Conservation (phyloP, 495 filamentous ascomycete species). For the Penicillium turbatum region DNA sequence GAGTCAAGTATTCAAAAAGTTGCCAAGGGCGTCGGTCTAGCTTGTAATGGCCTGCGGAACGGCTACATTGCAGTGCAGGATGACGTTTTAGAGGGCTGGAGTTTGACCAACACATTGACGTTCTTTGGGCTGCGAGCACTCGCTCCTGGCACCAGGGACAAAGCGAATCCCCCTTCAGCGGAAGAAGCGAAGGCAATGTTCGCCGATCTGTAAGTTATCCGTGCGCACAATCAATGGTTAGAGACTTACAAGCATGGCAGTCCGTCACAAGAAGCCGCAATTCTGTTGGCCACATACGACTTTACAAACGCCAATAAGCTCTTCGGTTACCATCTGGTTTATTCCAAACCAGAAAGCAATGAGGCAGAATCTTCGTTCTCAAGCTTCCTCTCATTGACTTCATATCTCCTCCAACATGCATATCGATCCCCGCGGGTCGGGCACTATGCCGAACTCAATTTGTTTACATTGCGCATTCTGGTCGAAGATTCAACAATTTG, state of each 20-base stretch:
- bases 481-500: constrained; percentile 82
- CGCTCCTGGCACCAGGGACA: constrained; percentile 58
- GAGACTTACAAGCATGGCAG: constrained; percentile 43
- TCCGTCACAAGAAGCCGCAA: constrained; percentile 70
- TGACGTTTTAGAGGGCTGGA: constrained; percentile 90
- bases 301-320: constrained; percentile 93
- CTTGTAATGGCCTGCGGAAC: constrained; percentile 60
- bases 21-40: constrained; percentile 64
- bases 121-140: constrained; percentile 83
- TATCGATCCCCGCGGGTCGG: constrained; percentile 74
- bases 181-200: constrained; percentile 81
- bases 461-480: constrained; percentile 79
- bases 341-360: constrained; percentile 55
- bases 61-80: constrained; percentile 88
- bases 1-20: constrained; percentile 81
- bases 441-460: constrained; percentile 75
- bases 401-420: constrained; percentile 90
- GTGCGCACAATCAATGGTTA: background rate
- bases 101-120: constrained; percentile 67
- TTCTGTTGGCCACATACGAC: constrained; percentile 84
- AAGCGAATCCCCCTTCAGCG: constrained; percentile 48
- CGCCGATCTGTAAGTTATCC: constrained; percentile 51
- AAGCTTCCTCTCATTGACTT: constrained; percentile 80
- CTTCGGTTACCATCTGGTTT: constrained; percentile 81
- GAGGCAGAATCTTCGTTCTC: constrained; percentile 71